A percentile compares a stretch with the other conserved stretches of the same genome.
Evolutionary conservation across 1,139 yeast species (phyloP).

Genomic region (Lodderomyces jiufengensis): DNA sequence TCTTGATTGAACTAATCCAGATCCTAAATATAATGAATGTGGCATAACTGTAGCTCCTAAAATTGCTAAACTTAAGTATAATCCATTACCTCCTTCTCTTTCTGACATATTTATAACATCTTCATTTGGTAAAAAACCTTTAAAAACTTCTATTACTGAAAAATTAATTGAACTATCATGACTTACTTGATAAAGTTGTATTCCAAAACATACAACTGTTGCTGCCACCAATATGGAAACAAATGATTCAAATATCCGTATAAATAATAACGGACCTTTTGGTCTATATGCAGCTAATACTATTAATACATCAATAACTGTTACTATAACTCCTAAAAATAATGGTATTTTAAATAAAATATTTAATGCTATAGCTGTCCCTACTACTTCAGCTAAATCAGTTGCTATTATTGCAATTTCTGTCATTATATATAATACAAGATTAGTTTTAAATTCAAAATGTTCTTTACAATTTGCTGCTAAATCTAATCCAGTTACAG

Average conservation of each 20-base stretch:
- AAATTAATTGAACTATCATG: conserved; percentile 49
- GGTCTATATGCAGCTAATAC: conserved; percentile 89
- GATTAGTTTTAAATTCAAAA: conserved; percentile 58
- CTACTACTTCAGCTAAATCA: conserved; percentile 90
- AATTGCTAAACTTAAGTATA: conserved; percentile 84
- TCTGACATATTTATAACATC: conserved; percentile 61
- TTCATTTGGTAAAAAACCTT: conserved; percentile 77
- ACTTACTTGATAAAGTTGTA: conserved; percentile 71
- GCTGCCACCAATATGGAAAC: conserved; percentile 74
- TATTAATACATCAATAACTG: conserved; percentile 79
- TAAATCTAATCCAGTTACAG: conserved; percentile 85
- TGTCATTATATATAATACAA: conserved; percentile 66
- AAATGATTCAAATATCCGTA: conserved; percentile 78
- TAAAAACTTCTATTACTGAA: conserved; percentile 50
- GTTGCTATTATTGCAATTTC: conserved; percentile 91
- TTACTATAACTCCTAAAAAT: conserved; percentile 71
- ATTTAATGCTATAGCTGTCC: conserved; percentile 86
- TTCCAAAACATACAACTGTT: conserved; percentile 80
- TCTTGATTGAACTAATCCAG: conserved; percentile 90
- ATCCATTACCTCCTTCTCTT: conserved; percentile 61
- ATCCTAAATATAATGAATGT: conserved; percentile 86
- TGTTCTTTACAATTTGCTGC: conserved; percentile 84
- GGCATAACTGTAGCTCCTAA: conserved; percentile 99
- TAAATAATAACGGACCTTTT: conserved; percentile 74
- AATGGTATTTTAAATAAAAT: conserved; percentile 78